phyloP scores from a whole-genome alignment of 2,329 filamentous ascomycete genomes.

The Xylogone sp. region DNA sequence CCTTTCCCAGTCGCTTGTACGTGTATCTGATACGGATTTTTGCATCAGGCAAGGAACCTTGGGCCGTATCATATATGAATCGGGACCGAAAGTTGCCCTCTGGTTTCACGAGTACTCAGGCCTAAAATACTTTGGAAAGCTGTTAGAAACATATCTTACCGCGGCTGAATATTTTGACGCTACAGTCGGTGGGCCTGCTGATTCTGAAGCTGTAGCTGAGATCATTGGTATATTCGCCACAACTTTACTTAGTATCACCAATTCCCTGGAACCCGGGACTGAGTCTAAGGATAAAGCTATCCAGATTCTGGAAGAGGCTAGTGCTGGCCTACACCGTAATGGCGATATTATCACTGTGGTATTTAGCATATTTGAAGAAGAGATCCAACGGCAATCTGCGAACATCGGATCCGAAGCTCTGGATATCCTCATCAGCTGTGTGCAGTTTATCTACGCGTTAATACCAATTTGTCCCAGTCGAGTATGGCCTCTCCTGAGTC shows the following conservation, averaged over 20 bases:
- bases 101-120: constrained; percentile 76
- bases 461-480: constrained; percentile 71
- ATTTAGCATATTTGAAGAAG: constrained; percentile 78
- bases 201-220: constrained; percentile 64
- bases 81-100: constrained; percentile 69
- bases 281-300: constrained; percentile 32
- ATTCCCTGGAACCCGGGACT: constrained; percentile 27
- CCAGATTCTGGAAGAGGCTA: constrained; percentile 52
- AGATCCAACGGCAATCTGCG: constrained; percentile 43
- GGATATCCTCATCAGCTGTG: constrained; percentile 63
- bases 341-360: constrained; percentile 76
- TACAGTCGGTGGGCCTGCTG: constrained; percentile 42
- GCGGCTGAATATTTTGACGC: constrained; percentile 43
- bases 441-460: constrained; percentile 75
- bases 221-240: constrained; percentile 71
- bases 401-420: constrained; percentile 41
- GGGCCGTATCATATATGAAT: constrained; percentile 73
- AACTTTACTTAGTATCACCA: constrained; percentile 48
- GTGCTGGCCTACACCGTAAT: constrained; percentile 50
- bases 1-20: constrained; percentile 11
- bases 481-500: constrained; percentile 85
- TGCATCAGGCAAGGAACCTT: constrained; percentile 61
- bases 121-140: constrained; percentile 73
- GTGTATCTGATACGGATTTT: constrained; percentile 42
- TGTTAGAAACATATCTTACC: constrained; percentile 63